Conservation (phyloP, 140 eudicot genomes). For the Ambrosia hybrid region DNA sequence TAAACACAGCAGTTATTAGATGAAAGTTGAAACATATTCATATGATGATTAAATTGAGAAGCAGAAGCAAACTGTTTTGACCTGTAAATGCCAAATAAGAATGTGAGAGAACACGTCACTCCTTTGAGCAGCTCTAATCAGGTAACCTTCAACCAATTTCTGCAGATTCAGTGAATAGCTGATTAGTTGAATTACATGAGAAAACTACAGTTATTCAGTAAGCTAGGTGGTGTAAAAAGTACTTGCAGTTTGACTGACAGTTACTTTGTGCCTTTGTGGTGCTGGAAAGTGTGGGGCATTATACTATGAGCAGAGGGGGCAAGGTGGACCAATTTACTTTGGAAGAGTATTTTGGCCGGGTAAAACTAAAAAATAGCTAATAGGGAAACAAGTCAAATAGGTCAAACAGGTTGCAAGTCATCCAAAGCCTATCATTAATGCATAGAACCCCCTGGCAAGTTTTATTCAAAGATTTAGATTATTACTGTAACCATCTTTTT, state of each 20-base stretch:
- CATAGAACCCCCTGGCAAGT: no score
- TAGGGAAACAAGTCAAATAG: not conserved
- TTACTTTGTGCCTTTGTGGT: no score
- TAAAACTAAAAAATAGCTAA: not conserved
- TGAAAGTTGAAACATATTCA: constrained; percentile 21
- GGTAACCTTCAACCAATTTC: constrained; percentile 93
- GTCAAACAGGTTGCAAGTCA: not conserved
- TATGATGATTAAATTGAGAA: not conserved
- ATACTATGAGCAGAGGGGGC: no score
- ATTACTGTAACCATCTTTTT: no score
- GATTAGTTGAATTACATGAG: not conserved
- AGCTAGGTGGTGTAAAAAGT: no score
- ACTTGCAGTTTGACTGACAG: no score
- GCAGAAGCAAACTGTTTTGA: constrained; percentile 20
- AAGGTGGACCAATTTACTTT: no score
- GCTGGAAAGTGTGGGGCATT: no score
- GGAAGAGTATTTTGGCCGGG: no score
- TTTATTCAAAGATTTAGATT: no score
- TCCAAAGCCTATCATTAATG: not conserved
- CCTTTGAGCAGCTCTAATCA: constrained; percentile 98
- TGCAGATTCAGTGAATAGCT: constrained; percentile 37
- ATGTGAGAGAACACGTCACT: constrained; percentile 95
- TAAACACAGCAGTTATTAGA: constrained; percentile 27
- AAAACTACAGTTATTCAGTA: no score
- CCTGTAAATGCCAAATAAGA: constrained; percentile 99